Evolutionary conservation across 2,329 filamentous ascomycete species (phyloP), one percentile per base, ranked within the genome.

Genomic region (Fusarium agapanthi): DNA sequence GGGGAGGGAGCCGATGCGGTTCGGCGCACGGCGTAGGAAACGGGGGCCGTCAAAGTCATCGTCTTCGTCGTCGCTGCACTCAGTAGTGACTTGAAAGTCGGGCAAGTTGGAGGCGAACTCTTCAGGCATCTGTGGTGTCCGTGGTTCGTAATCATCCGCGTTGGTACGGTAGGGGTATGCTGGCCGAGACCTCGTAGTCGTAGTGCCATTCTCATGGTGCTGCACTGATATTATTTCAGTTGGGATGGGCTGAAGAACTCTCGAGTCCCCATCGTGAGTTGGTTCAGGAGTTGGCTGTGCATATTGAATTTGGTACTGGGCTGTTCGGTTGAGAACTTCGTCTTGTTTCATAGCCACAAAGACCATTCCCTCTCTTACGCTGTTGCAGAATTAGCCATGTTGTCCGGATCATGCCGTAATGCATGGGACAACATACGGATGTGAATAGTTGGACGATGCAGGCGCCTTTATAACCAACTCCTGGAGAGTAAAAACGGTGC

Each of bases 381-480:
- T 95, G 79, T 63, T 51, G 61, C 32, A 62, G n/a, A 59, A 60
- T 76, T 55, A 77, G 74, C 57, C 35, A 65, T 50, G 43, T 24
- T 48, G 61, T 37, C 61, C 44, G 34, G 22, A 61, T 69, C 64
- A 64, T 59, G 69, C 63, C 43, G 50, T 28, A 43, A 45, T 41
- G 38, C 45, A 67, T 50, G 40, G 47, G 50, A 47, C 65, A 45
- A 89, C 93, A 82, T 89, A 97, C 93, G 95, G 95, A 75, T 94
- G 91, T 67, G 94, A 95, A 81, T 95, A 97, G 59, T 93, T 93
- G 72, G 80, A 81, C 47, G 88, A 85, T 40, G 90, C 90, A 2
- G 95, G 95, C 15, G 93, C 94, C 80, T 94, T 95, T 81, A 98
- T 97, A 71, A 97, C 87, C 55, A 98, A 84, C 82, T 95, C 95